Evolutionary conservation across 768 basidiomycete species (phyloP).

Genomic region (Podaxis sp.): DNA sequence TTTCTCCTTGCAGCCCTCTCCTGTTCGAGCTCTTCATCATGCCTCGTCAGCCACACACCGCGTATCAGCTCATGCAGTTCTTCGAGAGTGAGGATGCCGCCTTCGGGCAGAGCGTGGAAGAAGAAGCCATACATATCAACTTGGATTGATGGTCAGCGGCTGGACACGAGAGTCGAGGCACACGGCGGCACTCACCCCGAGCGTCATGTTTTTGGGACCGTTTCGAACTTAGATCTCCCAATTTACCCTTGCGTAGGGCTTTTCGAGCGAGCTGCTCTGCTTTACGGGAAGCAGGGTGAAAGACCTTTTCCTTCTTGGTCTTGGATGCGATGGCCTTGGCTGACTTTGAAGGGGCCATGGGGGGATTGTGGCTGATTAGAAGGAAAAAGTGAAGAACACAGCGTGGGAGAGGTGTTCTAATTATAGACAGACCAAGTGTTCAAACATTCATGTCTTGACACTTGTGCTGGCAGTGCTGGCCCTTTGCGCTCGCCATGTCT

Average conservation of each 20-base stretch:
- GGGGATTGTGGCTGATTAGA: constrained; percentile 4
- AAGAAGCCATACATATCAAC: constrained; percentile 78
- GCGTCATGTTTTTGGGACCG: constrained; percentile 55
- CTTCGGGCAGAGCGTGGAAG: constrained; percentile 65
- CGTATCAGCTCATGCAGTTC: constrained; percentile 64
- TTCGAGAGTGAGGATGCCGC: constrained; percentile 53
- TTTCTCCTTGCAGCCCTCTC: constrained; percentile 64
- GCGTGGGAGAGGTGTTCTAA: constrained; percentile 24
- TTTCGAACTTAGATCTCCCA: constrained; percentile 53
- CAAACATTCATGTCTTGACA: neutral
- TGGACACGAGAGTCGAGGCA: constrained; percentile 5
- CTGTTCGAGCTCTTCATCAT: constrained; percentile 60
- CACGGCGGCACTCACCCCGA: constrained; percentile 40
- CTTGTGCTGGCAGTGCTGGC: neutral
- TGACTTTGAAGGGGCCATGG: constrained; percentile 40
- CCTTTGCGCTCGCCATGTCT: constrained; percentile 25
- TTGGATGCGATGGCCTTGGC: constrained; percentile 27
- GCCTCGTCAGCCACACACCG: constrained; percentile 72
- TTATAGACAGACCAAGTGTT: neutral
- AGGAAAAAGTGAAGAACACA: constrained; percentile 12
- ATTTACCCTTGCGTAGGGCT: constrained; percentile 66
- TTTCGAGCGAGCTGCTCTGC: constrained; percentile 71
- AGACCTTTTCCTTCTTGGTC: constrained; percentile 72
- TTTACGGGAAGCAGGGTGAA: constrained; percentile 83
- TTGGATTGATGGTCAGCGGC: constrained; percentile 33